Evolutionary conservation across 2,329 filamentous ascomycete species (phyloP).

Genomic region (Colletotrichum coccodes): DNA sequence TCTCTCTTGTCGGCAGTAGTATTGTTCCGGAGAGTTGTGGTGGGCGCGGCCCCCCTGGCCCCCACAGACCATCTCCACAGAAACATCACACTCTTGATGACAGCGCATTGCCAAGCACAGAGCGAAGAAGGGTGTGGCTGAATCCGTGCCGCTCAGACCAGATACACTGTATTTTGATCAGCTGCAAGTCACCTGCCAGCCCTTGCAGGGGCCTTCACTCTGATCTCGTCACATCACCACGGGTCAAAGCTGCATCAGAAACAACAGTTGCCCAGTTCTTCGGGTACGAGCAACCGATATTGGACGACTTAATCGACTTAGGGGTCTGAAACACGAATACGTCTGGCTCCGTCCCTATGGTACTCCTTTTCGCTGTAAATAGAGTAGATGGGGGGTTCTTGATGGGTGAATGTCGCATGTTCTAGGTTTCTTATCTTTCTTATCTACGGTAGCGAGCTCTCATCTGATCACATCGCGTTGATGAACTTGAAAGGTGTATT

Average conservation of each 20-base stretch:
- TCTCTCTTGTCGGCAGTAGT: slow-evolving; percentile 21
- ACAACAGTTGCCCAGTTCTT: slow-evolving; percentile 2
- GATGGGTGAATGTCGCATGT: neutral
- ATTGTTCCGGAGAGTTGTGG: slow-evolving; percentile 19
- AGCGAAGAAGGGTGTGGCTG: neutral
- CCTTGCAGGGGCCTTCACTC: slow-evolving; percentile 11
- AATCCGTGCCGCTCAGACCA: neutral
- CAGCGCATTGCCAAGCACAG: neutral
- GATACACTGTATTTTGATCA: slow-evolving; percentile 10
- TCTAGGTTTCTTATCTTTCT: neutral
- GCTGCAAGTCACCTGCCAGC: slow-evolving; percentile 22
- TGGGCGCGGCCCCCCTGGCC: neutral
- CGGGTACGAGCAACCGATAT: neutral
- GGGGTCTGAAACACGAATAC: slow-evolving; percentile 21
- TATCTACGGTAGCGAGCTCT: neutral
- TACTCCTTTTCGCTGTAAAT: neutral
- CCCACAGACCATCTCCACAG: slow-evolving; percentile 19
- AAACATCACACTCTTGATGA: neutral
- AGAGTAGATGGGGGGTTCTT: neutral
- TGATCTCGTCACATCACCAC: slow-evolving; percentile 18
- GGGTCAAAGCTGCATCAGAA: slow-evolving; percentile 3
- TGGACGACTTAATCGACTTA: slow-evolving; percentile 4
- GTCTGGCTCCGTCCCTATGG: slow-evolving; percentile 3
- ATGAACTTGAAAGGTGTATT: neutral
- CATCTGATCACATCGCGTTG: neutral